phyloP scores from a whole-genome alignment of 2,329 filamentous ascomycete species.

The Aspergillus brunneoviolaceus region DNA sequence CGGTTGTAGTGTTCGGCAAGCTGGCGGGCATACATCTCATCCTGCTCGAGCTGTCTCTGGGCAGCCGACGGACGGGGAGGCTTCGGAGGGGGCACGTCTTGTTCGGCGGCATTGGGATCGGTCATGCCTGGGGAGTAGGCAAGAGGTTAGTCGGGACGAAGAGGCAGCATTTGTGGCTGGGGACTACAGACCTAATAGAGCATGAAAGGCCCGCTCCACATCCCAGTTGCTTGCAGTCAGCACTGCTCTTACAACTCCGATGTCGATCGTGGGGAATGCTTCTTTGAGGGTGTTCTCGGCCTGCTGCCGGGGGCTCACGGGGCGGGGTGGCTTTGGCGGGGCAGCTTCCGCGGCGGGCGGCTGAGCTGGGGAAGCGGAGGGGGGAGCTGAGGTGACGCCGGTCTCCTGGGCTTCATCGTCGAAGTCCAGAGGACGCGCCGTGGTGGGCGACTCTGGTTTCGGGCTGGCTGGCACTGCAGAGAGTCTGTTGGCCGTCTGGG shows the following conservation, averaged over 20 bases:
- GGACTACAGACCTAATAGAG: conserved; percentile 68
- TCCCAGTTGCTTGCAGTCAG: conserved; percentile 80
- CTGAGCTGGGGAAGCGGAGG: conserved; percentile 24
- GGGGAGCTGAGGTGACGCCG: conserved; percentile 30
- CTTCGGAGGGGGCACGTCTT: conserved; percentile 66
- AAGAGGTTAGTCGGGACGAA: not conserved
- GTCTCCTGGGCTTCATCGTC: conserved; percentile 56
- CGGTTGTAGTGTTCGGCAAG: conserved; percentile 84
- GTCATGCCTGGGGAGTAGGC: conserved; percentile 63
- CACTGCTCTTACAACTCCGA: conserved; percentile 79
- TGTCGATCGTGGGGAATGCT: conserved; percentile 84
- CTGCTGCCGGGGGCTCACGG: conserved; percentile 76
- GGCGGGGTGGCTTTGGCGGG: conserved; percentile 82
- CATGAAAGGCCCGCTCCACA: conserved; percentile 93
- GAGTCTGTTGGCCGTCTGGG: conserved; percentile 39
- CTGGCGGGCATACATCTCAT: conserved; percentile 88
- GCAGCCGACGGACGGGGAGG: conserved; percentile 73
- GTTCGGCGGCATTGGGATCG: conserved; percentile 69
- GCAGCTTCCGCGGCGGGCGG: conserved; percentile 40
- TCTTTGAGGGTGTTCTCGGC: conserved; percentile 87
- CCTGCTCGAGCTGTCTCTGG: conserved; percentile 80
- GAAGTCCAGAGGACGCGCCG: conserved; percentile 57
- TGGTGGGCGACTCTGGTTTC: conserved; percentile 54
- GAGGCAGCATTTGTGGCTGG: not conserved
- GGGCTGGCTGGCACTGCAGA: conserved; percentile 31